Percentiles rank a stretch among this genome's conserved stretches.
Conservation (phyloP, 176 grass and related monocot species). For the Juncus effusus region DNA sequence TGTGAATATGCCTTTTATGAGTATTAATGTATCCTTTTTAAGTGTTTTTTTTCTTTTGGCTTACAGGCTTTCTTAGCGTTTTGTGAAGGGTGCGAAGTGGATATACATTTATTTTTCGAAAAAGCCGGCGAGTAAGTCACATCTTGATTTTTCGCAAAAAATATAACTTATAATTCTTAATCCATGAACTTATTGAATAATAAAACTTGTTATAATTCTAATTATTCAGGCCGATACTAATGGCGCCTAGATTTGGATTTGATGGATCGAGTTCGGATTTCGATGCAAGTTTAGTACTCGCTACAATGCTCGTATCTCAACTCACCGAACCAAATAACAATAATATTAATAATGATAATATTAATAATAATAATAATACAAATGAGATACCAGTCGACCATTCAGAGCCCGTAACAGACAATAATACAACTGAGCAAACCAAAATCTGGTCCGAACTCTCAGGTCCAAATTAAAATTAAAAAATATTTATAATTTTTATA, state of each 20-base stretch:
- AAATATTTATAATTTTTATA: too few relatives aligned
- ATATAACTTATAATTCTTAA: too few relatives aligned
- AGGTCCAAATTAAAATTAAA: constrained; percentile 37
- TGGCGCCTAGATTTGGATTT: constrained; percentile 70
- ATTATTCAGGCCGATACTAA: constrained; percentile 55
- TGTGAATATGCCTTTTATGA: constrained; percentile 2
- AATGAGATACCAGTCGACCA: constrained; percentile 40
- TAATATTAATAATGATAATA: not conserved
- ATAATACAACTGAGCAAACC: constrained; percentile 72
- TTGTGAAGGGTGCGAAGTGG: constrained; percentile 90
- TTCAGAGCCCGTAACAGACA: constrained; percentile 40
- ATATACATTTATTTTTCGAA: constrained; percentile 79
- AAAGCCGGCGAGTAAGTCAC: constrained; percentile 79
- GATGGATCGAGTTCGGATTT: constrained; percentile 75
- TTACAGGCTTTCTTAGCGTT: constrained; percentile 79
- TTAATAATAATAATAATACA: constrained; percentile 13
- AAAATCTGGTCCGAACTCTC: constrained; percentile 97
- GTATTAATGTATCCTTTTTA: constrained; percentile 13
- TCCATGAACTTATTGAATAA: too few relatives aligned
- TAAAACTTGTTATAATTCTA: not conserved
- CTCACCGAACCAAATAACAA: constrained; percentile 34
- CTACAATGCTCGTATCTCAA: constrained; percentile 84
- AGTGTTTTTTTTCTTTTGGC: not conserved
- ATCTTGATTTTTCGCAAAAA: not conserved
- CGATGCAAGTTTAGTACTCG: constrained; percentile 69